Evolutionary conservation across 495 filamentous ascomycete genomes (phyloP).

Genomic region (Podospora bellae-mahoneyi): DNA sequence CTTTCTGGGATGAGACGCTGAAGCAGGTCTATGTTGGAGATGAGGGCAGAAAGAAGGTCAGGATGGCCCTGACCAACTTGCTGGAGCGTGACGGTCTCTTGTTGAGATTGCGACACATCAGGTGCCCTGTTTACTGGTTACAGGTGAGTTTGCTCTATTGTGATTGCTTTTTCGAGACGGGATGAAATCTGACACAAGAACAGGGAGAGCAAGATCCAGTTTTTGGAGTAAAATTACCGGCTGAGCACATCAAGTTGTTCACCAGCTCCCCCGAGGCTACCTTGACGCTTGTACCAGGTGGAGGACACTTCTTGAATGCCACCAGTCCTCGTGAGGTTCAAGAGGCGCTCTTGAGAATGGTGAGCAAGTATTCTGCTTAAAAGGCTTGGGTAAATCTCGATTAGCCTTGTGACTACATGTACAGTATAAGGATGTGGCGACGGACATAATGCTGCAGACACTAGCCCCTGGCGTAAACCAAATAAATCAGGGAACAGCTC

Average conservation of each 20-base stretch:
- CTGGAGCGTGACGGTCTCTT: conserved; percentile 58
- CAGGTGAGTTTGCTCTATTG: conserved; percentile 44
- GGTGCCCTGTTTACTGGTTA: conserved; percentile 61
- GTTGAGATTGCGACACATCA: conserved; percentile 51
- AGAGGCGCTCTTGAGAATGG: conserved; percentile 49
- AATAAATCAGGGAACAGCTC: neutral
- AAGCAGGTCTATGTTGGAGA: conserved; percentile 57
- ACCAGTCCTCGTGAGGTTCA: conserved; percentile 55
- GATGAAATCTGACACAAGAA: neutral
- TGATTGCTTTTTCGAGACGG: neutral
- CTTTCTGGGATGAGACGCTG: conserved; percentile 53
- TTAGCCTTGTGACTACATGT: neutral
- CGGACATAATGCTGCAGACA: neutral
- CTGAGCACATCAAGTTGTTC: conserved; percentile 59
- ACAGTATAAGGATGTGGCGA: neutral
- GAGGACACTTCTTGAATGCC: conserved; percentile 56
- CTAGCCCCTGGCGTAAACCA: neutral
- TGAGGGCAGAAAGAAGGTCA: conserved; percentile 51
- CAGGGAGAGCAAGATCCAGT: conserved; percentile 56
- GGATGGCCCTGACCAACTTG: conserved; percentile 57
- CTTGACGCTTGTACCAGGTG: conserved; percentile 49
- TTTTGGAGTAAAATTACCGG: conserved; percentile 46
- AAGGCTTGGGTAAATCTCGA: neutral
- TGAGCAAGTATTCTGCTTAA: conserved; percentile 27
- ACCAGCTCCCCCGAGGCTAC: conserved; percentile 48